These are phyloP conservation scores for Mycena venus DNA, from an alignment of 768 basidiomycete genomes.

Conservation along the genomic window DNA sequence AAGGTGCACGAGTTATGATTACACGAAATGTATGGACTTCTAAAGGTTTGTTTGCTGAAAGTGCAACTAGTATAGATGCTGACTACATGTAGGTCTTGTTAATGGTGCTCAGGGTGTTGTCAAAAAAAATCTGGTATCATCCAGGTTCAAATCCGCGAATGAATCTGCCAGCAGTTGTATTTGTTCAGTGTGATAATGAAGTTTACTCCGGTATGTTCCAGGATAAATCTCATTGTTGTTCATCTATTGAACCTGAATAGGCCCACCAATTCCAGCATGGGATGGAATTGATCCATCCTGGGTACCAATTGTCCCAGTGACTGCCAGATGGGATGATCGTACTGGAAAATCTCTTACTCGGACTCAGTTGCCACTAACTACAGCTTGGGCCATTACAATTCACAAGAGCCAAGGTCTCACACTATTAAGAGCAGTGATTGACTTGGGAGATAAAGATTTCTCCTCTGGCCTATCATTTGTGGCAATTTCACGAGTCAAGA, in stretches of 20 bases:
- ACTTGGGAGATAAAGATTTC: too few relatives aligned
- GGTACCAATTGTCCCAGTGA: constrained; percentile 18
- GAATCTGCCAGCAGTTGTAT: constrained; percentile 8
- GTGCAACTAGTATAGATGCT: background rate
- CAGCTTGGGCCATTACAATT: constrained; percentile 84
- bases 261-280: background rate
- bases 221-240: background rate
- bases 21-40: constrained; percentile 41
- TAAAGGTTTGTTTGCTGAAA: constrained; percentile 18
- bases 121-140: constrained; percentile 14
- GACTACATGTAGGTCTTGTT: background rate
- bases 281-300: constrained; percentile 1
- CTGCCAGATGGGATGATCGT: background rate
- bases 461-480: too few relatives aligned
- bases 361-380: constrained; percentile 65
- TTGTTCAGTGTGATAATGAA: constrained; percentile 12
- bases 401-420: constrained; percentile 87
- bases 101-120: constrained; percentile 22
- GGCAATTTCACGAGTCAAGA: constrained; percentile 16
- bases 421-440: constrained; percentile 72
- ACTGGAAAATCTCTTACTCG: background rate
- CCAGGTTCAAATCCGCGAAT: constrained; percentile 5
- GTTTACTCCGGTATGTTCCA: too few relatives aligned
- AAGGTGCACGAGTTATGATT: constrained; percentile 40
- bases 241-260: background rate